Evolutionary conservation across 108 stramenopile genomes (phyloP).

Genomic region (Cyclostephanos tholiformis): DNA sequence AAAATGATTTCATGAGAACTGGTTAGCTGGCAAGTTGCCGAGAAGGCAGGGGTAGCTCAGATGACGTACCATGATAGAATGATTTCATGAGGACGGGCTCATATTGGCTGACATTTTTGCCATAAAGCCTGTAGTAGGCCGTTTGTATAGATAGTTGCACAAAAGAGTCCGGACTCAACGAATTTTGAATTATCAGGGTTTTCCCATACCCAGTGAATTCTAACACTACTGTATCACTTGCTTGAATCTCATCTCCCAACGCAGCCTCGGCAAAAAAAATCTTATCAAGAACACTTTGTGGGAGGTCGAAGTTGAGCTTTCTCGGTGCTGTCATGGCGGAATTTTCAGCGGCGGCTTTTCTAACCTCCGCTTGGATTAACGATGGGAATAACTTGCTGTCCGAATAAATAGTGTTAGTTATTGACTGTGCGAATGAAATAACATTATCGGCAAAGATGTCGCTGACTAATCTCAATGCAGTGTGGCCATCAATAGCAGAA

Average conservation of each 20-base stretch:
- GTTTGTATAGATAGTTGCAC: constrained; percentile 69
- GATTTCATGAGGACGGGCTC: constrained; percentile 85
- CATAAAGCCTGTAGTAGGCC: constrained; percentile 84
- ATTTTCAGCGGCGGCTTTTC: constrained; percentile 52
- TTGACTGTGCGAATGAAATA: constrained; percentile 83
- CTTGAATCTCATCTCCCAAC: constrained; percentile 77
- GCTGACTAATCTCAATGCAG: constrained; percentile 79
- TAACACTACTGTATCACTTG: constrained; percentile 70
- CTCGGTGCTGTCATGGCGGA: constrained; percentile 63
- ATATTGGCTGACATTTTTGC: constrained; percentile 67
- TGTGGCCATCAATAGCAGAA: constrained; percentile 89
- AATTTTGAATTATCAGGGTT: constrained; percentile 70
- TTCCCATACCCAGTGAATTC: constrained; percentile 84
- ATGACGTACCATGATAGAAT: constrained; percentile 70
- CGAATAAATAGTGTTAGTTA: constrained; percentile 77
- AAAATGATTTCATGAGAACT: constrained; percentile 56
- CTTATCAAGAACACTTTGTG: constrained; percentile 56
- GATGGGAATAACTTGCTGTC: constrained; percentile 52
- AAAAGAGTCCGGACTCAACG: constrained; percentile 82
- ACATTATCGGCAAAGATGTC: constrained; percentile 88
- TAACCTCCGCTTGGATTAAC: constrained; percentile 68
- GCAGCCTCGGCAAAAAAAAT: constrained; percentile 83
- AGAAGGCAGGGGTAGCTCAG: constrained; percentile 35
- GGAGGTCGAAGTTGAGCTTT: constrained; percentile 73
- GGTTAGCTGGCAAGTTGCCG: constrained; percentile 68